Conservation (phyloP, 176 grass and related monocot genomes). For the Carex parvula region DNA sequence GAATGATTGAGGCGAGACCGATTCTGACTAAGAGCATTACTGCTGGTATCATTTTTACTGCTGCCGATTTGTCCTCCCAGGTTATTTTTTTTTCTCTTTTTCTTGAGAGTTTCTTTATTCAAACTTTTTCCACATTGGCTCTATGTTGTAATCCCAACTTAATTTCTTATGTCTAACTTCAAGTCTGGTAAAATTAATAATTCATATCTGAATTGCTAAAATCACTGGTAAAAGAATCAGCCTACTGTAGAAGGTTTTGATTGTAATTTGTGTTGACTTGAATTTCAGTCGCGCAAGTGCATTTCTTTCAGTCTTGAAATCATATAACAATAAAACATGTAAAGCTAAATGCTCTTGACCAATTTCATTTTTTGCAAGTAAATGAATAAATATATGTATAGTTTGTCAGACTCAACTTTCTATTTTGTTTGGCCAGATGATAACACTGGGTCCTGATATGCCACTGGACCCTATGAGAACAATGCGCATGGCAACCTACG, state of each 20-base stretch:
- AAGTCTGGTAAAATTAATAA: neutral
- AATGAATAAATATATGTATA: neutral
- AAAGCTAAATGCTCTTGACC: neutral
- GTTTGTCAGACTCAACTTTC: neutral
- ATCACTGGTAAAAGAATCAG: neutral
- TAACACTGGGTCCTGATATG: slow-evolving; percentile 40
- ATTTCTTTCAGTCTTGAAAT: neutral
- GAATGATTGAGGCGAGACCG: slow-evolving; percentile 59
- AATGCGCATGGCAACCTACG: slow-evolving; percentile 83
- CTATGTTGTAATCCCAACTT: neutral
- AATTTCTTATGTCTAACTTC: neutral
- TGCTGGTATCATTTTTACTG: slow-evolving; percentile 74
- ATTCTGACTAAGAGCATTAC: slow-evolving; percentile 90
- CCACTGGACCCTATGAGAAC: slow-evolving; percentile 61
- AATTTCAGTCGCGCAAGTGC: neutral
- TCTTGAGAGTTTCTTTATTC: neutral
- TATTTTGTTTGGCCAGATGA: slow-evolving; percentile 63
- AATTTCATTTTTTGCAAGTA: neutral
- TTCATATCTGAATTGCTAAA: neutral
- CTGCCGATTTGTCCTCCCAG: slow-evolving; percentile 76
- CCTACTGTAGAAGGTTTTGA: neutral
- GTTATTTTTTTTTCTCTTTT: slow-evolving; percentile 13
- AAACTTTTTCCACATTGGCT: neutral
- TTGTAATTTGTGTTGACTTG: neutral
- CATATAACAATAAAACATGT: neutral